These are phyloP conservation scores for Malus hybrid DNA, from an alignment of 331 rosid genomes.

Conservation along the genomic window DNA sequence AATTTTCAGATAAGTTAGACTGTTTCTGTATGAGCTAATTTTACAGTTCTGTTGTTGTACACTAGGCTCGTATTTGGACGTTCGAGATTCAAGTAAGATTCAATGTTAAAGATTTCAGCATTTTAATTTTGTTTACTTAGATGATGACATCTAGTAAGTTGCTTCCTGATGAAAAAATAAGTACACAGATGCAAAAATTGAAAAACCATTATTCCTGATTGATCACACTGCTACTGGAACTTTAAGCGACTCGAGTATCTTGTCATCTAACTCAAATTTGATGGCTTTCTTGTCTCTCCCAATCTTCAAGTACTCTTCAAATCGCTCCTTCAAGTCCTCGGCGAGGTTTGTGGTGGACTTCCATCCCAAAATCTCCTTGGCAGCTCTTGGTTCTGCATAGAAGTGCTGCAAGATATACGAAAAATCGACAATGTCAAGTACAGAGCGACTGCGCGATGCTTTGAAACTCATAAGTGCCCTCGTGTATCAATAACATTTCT, in stretches of 20 bases:
- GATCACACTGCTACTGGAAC: constrained; percentile 63
- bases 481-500: neutral
- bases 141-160: neutral
- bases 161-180: neutral
- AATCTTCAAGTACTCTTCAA: constrained; percentile 75
- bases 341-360: constrained; percentile 55
- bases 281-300: constrained; percentile 85
- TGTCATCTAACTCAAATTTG: constrained; percentile 82
- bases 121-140: neutral
- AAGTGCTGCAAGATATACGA: constrained; percentile 61
- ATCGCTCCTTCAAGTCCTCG: constrained; percentile 73
- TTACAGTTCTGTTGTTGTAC: constrained; percentile 19
- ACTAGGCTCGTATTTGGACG: constrained; percentile 11
- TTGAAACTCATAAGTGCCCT: neutral
- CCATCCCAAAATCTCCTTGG: constrained; percentile 80
- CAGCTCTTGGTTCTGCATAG: constrained; percentile 96
- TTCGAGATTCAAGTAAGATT: neutral
- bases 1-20: constrained; percentile 5
- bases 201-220: neutral
- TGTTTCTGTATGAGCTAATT: constrained; percentile 5
- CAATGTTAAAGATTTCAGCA: no score
- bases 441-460: neutral
- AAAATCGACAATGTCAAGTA: neutral
- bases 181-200: neutral
- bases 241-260: constrained; percentile 69